phyloP scores from a whole-genome alignment of 495 filamentous ascomycete species.

The Penicillium parvum region DNA sequence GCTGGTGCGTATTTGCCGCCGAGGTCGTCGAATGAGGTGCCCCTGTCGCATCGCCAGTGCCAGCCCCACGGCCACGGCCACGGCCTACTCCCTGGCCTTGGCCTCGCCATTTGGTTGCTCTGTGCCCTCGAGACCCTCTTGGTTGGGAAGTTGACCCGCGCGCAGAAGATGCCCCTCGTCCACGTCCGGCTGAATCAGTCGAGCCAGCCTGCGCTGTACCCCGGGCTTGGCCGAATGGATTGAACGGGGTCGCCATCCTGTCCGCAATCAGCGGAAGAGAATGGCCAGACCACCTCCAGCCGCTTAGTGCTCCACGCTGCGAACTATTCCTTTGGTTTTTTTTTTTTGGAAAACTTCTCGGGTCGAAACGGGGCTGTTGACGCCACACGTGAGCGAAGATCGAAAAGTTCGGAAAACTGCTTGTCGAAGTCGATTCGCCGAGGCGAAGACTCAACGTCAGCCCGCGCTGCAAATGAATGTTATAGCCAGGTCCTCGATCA shows the following conservation, averaged over 20 bases:
- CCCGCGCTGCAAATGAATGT: slow-evolving; percentile 5
- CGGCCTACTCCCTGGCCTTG: slow-evolving; percentile 25
- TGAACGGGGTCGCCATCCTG: slow-evolving; percentile 38
- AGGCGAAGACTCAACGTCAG: slow-evolving; percentile 18
- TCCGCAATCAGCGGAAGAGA: slow-evolving; percentile 26
- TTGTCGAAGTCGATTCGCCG: slow-evolving; percentile 11
- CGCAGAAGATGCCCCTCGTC: slow-evolving; percentile 25
- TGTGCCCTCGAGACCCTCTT: slow-evolving; percentile 16
- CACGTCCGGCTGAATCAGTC: slow-evolving; percentile 18
- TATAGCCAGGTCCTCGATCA: not conserved
- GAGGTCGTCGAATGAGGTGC: slow-evolving; percentile 1
- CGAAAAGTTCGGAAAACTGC: slow-evolving; percentile 1
- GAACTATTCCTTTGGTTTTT: not conserved
- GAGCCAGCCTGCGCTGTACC: not conserved
- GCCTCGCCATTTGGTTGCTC: slow-evolving; percentile 19
- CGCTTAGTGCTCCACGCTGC: not conserved
- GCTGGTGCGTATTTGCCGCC: not conserved
- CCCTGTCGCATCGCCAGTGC: slow-evolving; percentile 12
- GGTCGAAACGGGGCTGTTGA: not conserved
- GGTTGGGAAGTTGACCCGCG: slow-evolving; percentile 19
- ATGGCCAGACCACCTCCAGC: slow-evolving; percentile 7
- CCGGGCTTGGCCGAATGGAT: slow-evolving; percentile 27
- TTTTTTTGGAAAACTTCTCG: not conserved
- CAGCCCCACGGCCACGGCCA: slow-evolving; percentile 16
- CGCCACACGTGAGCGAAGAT: not conserved